Evolutionary conservation across 352 stramenopile species (phyloP).

Genomic region (Globisporangium splendens): DNA sequence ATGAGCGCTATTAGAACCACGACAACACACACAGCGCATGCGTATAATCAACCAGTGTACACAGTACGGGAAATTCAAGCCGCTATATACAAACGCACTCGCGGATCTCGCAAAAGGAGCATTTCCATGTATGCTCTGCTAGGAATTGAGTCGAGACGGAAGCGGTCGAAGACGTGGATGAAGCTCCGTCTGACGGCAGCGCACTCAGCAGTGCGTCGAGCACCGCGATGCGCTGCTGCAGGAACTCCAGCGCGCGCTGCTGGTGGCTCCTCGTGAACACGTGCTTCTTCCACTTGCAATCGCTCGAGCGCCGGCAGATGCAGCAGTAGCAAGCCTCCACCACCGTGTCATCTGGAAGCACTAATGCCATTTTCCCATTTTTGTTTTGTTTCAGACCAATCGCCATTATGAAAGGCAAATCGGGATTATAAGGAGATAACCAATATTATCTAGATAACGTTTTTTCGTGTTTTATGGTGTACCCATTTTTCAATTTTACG

Average conservation of each 20-base stretch:
- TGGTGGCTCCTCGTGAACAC: conserved; percentile 64
- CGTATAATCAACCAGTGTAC: background rate
- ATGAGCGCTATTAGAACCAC: background rate
- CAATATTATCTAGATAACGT: no score
- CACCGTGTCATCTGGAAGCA: conserved; percentile 16
- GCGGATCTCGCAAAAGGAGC: conserved; percentile 40
- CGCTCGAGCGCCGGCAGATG: conserved; percentile 57
- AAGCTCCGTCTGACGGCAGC: background rate
- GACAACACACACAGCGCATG: background rate
- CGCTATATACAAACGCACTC: conserved; percentile 14
- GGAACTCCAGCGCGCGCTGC: conserved; percentile 31
- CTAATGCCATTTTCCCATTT: background rate
- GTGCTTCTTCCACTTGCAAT: conserved; percentile 65
- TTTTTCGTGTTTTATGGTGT: no score
- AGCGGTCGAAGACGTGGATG: background rate
- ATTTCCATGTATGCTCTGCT: conserved; percentile 18
- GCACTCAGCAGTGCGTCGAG: conserved; percentile 15
- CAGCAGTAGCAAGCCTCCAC: conserved; percentile 43
- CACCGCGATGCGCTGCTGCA: conserved; percentile 22
- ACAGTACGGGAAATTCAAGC: background rate
- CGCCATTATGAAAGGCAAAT: no score
- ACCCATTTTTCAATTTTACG: no score
- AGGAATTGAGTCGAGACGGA: background rate
- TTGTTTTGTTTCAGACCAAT: no score
- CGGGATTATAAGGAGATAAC: no score